Evolutionary conservation across 495 filamentous ascomycete species (phyloP), one percentile per base, ranked within the genome.

Genomic region (Sordaria brevicollis): DNA sequence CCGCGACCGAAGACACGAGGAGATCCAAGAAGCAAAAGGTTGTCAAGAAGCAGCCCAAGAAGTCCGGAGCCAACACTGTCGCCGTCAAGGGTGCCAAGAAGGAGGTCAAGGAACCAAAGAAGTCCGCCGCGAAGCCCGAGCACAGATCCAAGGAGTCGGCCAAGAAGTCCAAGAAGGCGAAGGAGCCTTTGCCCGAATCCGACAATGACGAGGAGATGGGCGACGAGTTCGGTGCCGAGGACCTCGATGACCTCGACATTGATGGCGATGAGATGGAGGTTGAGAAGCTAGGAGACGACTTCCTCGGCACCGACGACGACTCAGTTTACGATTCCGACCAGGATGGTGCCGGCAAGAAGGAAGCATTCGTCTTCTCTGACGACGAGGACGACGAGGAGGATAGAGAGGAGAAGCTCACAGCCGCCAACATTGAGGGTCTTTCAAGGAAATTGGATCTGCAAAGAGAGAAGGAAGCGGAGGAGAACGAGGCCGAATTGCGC

Each of bases 391-490:
- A 94, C 72, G 88, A 93, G 41, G 92, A 90, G 1, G 93, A 96
- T 74, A 90, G 89, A 3, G 93, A 97, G 78, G 93, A 97, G 81
- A 91, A 88, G 76, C 84, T 99, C 68, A 99, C 93, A 4, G 96
- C 95, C 0, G 96, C 95, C 62, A 99, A 99, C 68, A 99, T 99
- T 69, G 94, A 89, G 74, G 95, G 95, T 41, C 82, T 99, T 65
- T 93, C 95, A 39, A 85, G 86, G 69, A 92, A 92, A 71, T 77
- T 98, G 70, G 93, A 98, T 75, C 80, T 86, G 71, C 83, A 91
- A 72, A 83, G 85, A 69, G 87, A 89, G 49, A 80, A 88, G 68
- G 89, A 92, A 65, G 92, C 88, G 29, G 91, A 88, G 8, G 91
- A 93, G 68, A 92, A 92, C 68, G 87, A 91, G 70, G 90, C 86